Base-by-base conservation (phyloP, 768 basidiomycete species). In the Sarcomyxa edulis region DNA sequence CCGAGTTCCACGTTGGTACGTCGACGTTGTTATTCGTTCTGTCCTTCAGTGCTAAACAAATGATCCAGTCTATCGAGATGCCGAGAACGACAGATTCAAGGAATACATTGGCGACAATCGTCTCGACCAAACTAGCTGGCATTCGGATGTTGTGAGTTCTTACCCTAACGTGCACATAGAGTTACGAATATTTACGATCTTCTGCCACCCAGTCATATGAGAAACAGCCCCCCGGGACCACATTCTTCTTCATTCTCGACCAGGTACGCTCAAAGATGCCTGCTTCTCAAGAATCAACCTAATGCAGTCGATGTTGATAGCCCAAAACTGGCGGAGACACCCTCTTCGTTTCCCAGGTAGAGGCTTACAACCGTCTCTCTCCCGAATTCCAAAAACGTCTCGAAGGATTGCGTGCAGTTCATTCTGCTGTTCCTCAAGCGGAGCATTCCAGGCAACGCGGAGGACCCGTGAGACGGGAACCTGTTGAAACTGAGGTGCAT, bases 331-430 rank as follows among this genome's bases (percentile, higher is more conserved):
- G 74, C 5, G 76, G 77, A 10, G 76, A 77, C 55, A 76, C 75
- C 1, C 64, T 76, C 45, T 78, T 77, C 59, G 52, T 66, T 1
- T 76, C 74, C 6, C 72, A 75, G 44, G 75, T 71, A 22, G 76
- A 76, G 46, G 77, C 76, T 0, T 79, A 77, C 59, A 73, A 71
- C 20, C 66, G 72, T 20, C 71, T 81, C 45, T 78, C 75, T 2
- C 66, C 68, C 14, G 73, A 68, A 44, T 76, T 80, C 64, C 58
- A 72, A 54, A 71, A 74, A 43, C 67, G 69, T 37, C 65, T 81
- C 18, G 73, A 78, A 48, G 76, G 76, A 12, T 63, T 83, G 5
- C 56, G 61, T 21, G 75, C 78, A 10, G 60, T 80, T 6, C 78
- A 81, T 49, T 70, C 71, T 5, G 76, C 73, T 14, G 69, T 76